Base-by-base conservation (phyloP, 306 rosid genomes). In the Amphicarpaea edgeworthii region DNA sequence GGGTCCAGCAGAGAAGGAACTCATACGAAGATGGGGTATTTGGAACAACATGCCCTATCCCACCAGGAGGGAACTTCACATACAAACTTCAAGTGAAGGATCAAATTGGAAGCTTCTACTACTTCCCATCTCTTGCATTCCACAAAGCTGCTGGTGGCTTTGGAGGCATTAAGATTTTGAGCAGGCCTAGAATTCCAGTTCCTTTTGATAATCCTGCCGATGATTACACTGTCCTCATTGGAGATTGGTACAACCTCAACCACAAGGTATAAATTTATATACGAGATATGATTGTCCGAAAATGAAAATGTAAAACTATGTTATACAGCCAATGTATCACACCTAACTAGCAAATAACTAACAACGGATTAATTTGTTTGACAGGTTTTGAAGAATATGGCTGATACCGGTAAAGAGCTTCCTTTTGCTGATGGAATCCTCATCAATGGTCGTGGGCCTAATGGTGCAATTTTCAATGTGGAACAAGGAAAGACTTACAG, bases 91-190 rank as follows among this genome's bases (percentile, higher is more conserved):
- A 95, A 87, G 90, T 95, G 78, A 95, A 95, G 84, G 99, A 95
- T 84, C 99, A 95, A 81, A 95, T 95, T 63, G 99, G 99, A 61
- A 95, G 99, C 77, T 92, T 87, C 70, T 95, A 90, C 68, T 95
- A 95, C 76, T 95, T 89, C 90, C 99, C 99, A 10, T 90, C 99
- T 12, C 97, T 95, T 47, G 89, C 88, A 17, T 95, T 95, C 77
- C 99, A 95, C 85, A 95, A 95, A 82, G 99, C 99, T 0, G 99
- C 97, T 1, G 99, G 99, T 78, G 99, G 89, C 16, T 95, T 95
- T 28, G 99, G 99, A 41, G 99, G 99, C 12, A 88, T 95, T 37
- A 89, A 97, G 65, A 95, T 95, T 37, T 88, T 92, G 34, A 95
- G 99, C 86, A 87, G 99, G 50, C 99, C 99, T 3, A 81, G 90